Percentiles rank a stretch among this genome's conserved stretches.
Conservation (phyloP, 2,329 filamentous ascomycete genomes). For the Clonostachys solani region DNA sequence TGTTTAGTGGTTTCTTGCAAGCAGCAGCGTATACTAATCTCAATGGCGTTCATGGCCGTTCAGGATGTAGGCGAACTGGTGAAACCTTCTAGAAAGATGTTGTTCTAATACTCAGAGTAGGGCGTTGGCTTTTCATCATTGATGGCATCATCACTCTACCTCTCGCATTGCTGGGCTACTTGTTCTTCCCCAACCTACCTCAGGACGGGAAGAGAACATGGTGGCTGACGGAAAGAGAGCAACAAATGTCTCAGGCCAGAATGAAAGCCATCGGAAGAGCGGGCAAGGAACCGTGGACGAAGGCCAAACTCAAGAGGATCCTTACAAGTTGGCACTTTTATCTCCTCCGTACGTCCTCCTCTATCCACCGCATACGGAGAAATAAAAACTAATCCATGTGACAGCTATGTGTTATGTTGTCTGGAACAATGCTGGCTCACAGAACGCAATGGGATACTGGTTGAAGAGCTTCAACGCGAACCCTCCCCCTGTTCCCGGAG, state of each 20-base stretch:
- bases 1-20: constrained; percentile 47
- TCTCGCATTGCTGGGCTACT: constrained; percentile 20
- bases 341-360: constrained; percentile 4
- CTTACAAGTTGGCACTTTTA: constrained; percentile 37
- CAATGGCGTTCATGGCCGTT: constrained; percentile 37
- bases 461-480: no score
- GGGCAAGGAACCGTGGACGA: constrained; percentile 13
- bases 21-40: constrained; percentile 31
- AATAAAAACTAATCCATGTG: no score
- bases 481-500: no score
- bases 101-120: constrained; percentile 33
- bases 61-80: constrained; percentile 24
- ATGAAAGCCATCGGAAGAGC: constrained; percentile 43
- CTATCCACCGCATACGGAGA: no score
- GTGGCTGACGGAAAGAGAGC: constrained; percentile 48
- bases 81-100: no score
- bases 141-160: constrained; percentile 29
- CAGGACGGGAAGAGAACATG: constrained; percentile 30
- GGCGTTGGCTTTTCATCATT: constrained; percentile 39
- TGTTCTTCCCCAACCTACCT: constrained; percentile 36
- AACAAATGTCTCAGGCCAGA: constrained; percentile 58
- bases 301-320: constrained; percentile 26
- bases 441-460: no score
- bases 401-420: no score
- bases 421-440: no score